Conservation (phyloP, 2,329 filamentous ascomycete species). For the Fonsecaea pedrosoi region DNA sequence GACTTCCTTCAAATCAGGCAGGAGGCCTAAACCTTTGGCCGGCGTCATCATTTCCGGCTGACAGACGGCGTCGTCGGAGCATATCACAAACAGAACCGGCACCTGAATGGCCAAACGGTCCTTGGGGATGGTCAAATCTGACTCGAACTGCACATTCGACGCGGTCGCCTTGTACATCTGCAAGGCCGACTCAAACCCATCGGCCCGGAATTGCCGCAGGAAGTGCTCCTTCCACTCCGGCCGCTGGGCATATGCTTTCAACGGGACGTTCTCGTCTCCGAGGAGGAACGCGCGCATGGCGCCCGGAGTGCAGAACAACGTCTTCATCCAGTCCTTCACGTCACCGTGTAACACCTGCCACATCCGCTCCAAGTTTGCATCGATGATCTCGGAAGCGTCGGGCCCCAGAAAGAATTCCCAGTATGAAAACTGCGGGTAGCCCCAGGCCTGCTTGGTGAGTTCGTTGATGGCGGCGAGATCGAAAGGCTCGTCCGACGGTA, state of each 20-base stretch:
- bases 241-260: conserved; percentile 16
- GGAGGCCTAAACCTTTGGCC: conserved; percentile 1
- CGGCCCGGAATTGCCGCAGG: conserved; percentile 6
- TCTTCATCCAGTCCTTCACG: conserved; percentile 41
- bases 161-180: conserved; percentile 5
- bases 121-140: conserved; percentile 7
- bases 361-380: conserved; percentile 48
- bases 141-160: conserved; percentile 11
- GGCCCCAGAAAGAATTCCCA: conserved; percentile 55
- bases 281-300: conserved; percentile 3
- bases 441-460: conserved; percentile 45
- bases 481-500: conserved; percentile 45
- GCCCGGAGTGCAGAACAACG: conserved; percentile 17
- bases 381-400: conserved; percentile 49
- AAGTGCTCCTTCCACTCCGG: conserved; percentile 10
- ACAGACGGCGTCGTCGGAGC: conserved; percentile 12
- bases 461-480: conserved; percentile 48
- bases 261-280: conserved; percentile 9
- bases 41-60: conserved; percentile 1
- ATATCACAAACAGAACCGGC: conserved; percentile 11
- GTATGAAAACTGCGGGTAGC: conserved; percentile 51
- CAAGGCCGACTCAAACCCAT: conserved; percentile 9
- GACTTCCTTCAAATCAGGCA: conserved; percentile 9
- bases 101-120: conserved; percentile 5
- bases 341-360: conserved; percentile 47